phyloP scores from a whole-genome alignment of 1,284 basidiomycete species.

The Moesziomyces sp. region DNA sequence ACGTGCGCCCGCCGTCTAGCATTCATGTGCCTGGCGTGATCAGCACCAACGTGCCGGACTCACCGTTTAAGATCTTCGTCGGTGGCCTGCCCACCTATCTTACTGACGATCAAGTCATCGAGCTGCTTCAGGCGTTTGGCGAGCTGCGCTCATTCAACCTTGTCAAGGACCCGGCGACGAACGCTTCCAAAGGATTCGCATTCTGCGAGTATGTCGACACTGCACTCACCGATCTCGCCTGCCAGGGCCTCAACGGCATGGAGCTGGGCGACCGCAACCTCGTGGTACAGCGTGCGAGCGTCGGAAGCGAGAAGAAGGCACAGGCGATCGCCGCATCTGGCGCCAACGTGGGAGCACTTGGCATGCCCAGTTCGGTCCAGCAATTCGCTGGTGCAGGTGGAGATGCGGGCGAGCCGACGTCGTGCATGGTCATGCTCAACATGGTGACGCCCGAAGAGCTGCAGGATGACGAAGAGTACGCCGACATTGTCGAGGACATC shows the following conservation, averaged over 20 bases:
- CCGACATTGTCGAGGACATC: slow-evolving; percentile 92
- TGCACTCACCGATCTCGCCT: slow-evolving; percentile 90
- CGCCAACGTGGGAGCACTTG: slow-evolving; percentile 67
- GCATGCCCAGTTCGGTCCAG: slow-evolving; percentile 58
- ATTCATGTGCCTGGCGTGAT: slow-evolving; percentile 88
- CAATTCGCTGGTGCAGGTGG: slow-evolving; percentile 65
- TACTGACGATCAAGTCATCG: slow-evolving; percentile 97
- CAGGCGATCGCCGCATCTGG: slow-evolving; percentile 57
- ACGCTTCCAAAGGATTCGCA: slow-evolving; percentile 88
- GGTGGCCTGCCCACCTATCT: slow-evolving; percentile 94
- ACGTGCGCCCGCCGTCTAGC: slow-evolving; percentile 74
- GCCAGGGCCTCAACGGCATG: slow-evolving; percentile 96
- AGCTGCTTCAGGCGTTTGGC: slow-evolving; percentile 94
- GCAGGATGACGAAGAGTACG: slow-evolving; percentile 88
- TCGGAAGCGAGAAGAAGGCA: slow-evolving; percentile 72
- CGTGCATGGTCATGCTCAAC: slow-evolving; percentile 96
- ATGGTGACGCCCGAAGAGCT: slow-evolving; percentile 98
- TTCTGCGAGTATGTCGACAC: slow-evolving; percentile 98
- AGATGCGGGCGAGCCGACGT: slow-evolving; percentile 69
- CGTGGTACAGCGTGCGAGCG: slow-evolving; percentile 95
- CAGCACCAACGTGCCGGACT: slow-evolving; percentile 95
- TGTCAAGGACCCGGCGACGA: slow-evolving; percentile 79
- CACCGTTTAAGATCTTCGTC: slow-evolving; percentile 96
- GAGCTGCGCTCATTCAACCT: slow-evolving; percentile 97
- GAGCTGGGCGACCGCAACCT: slow-evolving; percentile 95